These are phyloP conservation scores for Omphalotus olearius DNA, from an alignment of 1,284 basidiomycete species.

Conservation along the genomic window DNA sequence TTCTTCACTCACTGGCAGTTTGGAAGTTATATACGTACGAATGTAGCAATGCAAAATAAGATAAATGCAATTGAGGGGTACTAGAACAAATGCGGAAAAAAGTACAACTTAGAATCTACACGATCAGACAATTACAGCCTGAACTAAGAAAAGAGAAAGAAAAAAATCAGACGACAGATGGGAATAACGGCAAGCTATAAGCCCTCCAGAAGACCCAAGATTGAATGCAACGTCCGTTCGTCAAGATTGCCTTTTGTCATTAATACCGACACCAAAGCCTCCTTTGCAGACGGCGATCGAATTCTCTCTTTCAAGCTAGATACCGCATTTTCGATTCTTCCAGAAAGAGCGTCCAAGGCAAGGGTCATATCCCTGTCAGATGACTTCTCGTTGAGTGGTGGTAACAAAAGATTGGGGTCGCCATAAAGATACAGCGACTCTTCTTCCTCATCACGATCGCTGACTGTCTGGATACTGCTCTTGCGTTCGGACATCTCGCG, in stretches of 20 bases:
- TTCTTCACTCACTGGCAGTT: no score
- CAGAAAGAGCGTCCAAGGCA: slow-evolving; percentile 71
- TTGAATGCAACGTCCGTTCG: slow-evolving; percentile 40
- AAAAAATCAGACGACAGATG: neutral
- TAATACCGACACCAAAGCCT: slow-evolving; percentile 25
- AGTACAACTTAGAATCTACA: neutral
- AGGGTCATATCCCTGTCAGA: slow-evolving; percentile 54
- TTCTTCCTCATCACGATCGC: slow-evolving; percentile 29
- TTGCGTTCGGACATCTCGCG: slow-evolving; percentile 44
- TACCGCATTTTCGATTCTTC: slow-evolving; percentile 81
- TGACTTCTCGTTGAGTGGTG: slow-evolving; percentile 60
- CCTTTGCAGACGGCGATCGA: slow-evolving; percentile 20
- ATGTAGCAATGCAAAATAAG: no score
- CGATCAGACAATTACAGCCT: slow-evolving; percentile 8
- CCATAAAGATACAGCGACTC: slow-evolving; percentile 42
- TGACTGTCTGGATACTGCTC: slow-evolving; percentile 38
- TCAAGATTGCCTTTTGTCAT: slow-evolving; percentile 34
- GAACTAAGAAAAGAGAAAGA: neutral
- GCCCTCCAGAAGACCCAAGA: slow-evolving; percentile 29
- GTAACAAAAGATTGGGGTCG: slow-evolving; percentile 67
- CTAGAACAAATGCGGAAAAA: no score
- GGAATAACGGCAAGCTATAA: slow-evolving; percentile 17
- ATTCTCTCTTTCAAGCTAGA: slow-evolving; percentile 44
- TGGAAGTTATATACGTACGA: no score
- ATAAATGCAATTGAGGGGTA: no score